Evolutionary conservation across 192 early-diverging fungal genomes (phyloP).

Genomic region (Coemansia sp.): DNA sequence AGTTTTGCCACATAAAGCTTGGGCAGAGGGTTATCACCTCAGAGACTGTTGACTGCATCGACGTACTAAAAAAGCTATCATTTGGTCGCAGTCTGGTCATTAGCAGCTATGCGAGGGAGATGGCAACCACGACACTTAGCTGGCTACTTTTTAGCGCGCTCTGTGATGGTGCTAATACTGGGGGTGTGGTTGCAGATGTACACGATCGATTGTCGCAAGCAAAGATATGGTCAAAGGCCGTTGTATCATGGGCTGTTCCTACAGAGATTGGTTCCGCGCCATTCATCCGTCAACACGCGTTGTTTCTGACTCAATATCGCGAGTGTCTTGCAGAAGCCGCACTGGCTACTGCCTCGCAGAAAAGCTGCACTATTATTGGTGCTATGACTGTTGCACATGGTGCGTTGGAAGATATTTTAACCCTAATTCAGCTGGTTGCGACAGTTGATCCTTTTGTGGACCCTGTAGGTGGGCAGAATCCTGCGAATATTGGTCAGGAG

Average conservation of each 20-base stretch:
- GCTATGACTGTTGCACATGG: slow-evolving; percentile 9
- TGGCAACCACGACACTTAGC: slow-evolving; percentile 9
- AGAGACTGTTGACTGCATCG: slow-evolving; percentile 2
- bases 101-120: slow-evolving; percentile 1
- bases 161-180: not conserved
- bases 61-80: slow-evolving; percentile 7
- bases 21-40: not conserved
- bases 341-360: not conserved
- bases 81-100: not conserved
- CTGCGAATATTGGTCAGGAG: slow-evolving; percentile 14
- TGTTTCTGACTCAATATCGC: slow-evolving; percentile 14
- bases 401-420: slow-evolving; percentile 18
- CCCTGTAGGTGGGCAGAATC: not conserved
- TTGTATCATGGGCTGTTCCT: slow-evolving; percentile 16
- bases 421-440: slow-evolving; percentile 20
- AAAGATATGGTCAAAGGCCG: slow-evolving; percentile 16
- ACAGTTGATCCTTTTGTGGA: slow-evolving; percentile 9
- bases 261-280: slow-evolving; percentile 7
- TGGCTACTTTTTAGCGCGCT: slow-evolving; percentile 21
- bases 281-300: slow-evolving; percentile 9
- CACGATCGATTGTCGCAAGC: slow-evolving; percentile 4
- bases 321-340: slow-evolving; percentile 17
- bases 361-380: not conserved
- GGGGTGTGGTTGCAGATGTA: not conserved
- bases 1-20: slow-evolving; percentile 13